Conservation (phyloP, 768 basidiomycete genomes). For the Psilocybe sp. region DNA sequence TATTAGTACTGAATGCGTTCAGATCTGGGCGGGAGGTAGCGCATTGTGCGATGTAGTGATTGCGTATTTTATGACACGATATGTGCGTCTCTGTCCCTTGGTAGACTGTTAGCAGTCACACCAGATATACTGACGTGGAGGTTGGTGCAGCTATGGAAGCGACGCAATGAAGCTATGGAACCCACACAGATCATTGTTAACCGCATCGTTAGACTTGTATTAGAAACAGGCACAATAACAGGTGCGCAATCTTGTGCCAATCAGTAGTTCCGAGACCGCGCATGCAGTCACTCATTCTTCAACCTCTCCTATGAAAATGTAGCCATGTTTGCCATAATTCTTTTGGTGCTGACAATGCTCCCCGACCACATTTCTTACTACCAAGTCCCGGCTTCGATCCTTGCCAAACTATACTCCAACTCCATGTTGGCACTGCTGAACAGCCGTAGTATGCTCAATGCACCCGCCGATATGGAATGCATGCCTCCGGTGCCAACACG, state of each 20-base stretch:
- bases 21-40: constrained; percentile 9
- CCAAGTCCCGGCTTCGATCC: not conserved
- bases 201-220: not conserved
- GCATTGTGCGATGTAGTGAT: constrained; percentile 6
- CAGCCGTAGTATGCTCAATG: too few species aligned
- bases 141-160: not conserved
- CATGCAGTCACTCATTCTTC: too few species aligned
- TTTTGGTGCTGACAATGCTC: not conserved
- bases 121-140: not conserved
- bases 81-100: not conserved
- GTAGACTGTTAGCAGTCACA: not conserved
- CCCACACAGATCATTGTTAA: not conserved
- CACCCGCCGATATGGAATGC: too few species aligned
- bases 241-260: not conserved
- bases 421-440: not conserved
- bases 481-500: too few species aligned
- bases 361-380: not conserved
- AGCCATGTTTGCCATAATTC: not conserved
- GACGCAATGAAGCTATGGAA: not conserved
- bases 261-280: not conserved
- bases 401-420: not conserved
- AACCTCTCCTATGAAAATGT: not conserved
- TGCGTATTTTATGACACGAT: constrained; percentile 5
- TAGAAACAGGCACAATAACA: constrained; percentile 1
- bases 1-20: not conserved